Conservation (phyloP, 805 yeast species). For the Suhomyces vadensis region DNA sequence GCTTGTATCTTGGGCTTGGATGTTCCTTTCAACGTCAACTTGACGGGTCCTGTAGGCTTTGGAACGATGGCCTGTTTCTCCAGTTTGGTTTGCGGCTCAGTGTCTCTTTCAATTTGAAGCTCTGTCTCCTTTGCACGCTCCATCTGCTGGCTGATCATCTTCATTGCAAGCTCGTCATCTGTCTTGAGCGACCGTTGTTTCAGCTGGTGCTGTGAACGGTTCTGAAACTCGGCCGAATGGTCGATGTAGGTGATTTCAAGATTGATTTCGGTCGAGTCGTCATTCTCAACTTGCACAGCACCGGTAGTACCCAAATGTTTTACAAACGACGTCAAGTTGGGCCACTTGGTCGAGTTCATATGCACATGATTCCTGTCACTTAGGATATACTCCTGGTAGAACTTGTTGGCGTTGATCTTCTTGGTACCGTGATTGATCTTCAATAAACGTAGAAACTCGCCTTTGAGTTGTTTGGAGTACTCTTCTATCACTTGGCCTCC, state of each 20-base stretch:
- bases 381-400: constrained; percentile 83
- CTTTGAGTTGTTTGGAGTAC: constrained; percentile 59
- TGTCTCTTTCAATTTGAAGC: neutral
- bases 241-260: constrained; percentile 35
- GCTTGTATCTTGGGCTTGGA: neutral
- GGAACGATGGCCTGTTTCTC: neutral
- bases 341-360: constrained; percentile 86
- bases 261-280: constrained; percentile 37
- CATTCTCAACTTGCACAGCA: constrained; percentile 49
- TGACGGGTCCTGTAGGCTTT: constrained; percentile 21
- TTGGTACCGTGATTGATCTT: constrained; percentile 79
- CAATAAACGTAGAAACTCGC: constrained; percentile 64
- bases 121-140: constrained; percentile 36
- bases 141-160: constrained; percentile 55
- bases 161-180: constrained; percentile 49
- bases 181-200: constrained; percentile 35
- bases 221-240: constrained; percentile 18
- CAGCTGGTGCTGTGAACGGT: constrained; percentile 37
- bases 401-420: constrained; percentile 73
- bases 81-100: neutral
- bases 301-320: constrained; percentile 59
- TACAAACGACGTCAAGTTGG: constrained; percentile 66
- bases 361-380: constrained; percentile 82
- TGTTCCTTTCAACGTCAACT: constrained; percentile 14
- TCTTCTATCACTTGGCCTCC: constrained; percentile 53